Percentiles rank a stretch among this genome's conserved stretches.
These are phyloP conservation scores for Amaranthus tricolor DNA, from an alignment of 179 eudicot genomes.

Conservation along the genomic window DNA sequence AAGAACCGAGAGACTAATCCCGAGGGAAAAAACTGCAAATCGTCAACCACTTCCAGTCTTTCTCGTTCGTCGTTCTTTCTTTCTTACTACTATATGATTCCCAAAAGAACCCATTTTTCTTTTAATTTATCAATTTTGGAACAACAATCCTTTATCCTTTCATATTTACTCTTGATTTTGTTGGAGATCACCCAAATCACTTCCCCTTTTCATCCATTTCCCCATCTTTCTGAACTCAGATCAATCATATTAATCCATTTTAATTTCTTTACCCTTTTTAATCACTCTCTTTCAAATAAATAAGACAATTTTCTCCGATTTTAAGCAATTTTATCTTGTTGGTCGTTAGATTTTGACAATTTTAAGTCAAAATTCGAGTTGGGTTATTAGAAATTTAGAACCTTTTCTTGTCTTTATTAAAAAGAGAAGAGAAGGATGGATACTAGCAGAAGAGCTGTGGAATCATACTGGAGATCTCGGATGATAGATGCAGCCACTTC, in stretches of 20 bases:
- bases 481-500: conserved; percentile 90
- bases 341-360: conserved; percentile 1
- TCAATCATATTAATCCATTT: conserved; percentile 9
- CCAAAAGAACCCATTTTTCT: background rate
- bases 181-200: conserved; percentile 5
- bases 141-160: background rate
- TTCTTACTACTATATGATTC: conserved; percentile 2
- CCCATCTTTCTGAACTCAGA: conserved; percentile 18
- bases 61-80: background rate
- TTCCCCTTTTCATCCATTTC: conserved; percentile 12
- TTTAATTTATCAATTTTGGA: background rate
- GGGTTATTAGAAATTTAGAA: conserved; percentile 3
- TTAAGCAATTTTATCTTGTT: background rate
- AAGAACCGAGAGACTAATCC: too few relatives aligned
- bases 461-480: conserved; percentile 88
- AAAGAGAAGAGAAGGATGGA: conserved; percentile 44
- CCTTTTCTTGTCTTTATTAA: background rate
- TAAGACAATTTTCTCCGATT: background rate
- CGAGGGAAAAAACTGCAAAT: background rate
- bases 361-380: conserved; percentile 14
- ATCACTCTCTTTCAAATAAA: background rate
- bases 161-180: background rate
- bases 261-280: background rate
- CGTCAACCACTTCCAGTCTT: conserved; percentile 17
- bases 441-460: conserved; percentile 94